Base-by-base conservation (phyloP, 441 rosid genomes). In the Bocquillonia castaneifolia region DNA sequence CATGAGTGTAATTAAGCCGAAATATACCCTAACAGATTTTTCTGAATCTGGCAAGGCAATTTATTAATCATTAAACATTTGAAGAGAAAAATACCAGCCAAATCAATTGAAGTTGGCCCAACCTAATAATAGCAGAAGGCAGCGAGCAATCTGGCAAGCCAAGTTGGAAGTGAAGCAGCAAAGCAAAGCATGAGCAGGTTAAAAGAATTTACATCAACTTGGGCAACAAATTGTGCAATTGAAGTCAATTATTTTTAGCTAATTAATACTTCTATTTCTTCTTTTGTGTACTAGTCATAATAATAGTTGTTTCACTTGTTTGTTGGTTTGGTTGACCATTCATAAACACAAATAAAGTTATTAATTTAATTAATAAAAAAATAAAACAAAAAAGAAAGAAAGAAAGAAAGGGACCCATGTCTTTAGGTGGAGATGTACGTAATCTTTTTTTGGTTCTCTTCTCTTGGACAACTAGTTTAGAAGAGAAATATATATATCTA, bases 381-480 rank as follows among this genome's bases (percentile, higher is more conserved):
- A n/a, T n/a, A n/a, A n/a, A n/a, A n/a, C n/a, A n/a, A n/a, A n/a
- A 14, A 20, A 31, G 0, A 7, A 31, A 52, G 10, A 20, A 10
- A 5, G 6, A 31, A 23, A 48, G 45, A 34, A 48, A 25, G 44
- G 50, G 68, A 14, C 34, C 68, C 47, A 22, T 37, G 29, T 15
- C 25, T 25, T 20, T 25, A 6, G 36, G 47, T 34, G 48, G 25
- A 9, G 58, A 6, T 40, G 59, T 32, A 39, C 10, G 23, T 28
- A 26, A 26, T 23, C 39, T 63, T 26, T 7, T 37, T 39, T 3
- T 1, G 69, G 59, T 66, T 52, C 60, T 37, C 60, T 66, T 37
- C 69, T 52, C 69, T 66, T 66, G 37, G 69, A 66, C 69, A 52
- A 25, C 28, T 28, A 26, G 9, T 4, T 48, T 42, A 42, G 47